Evolutionary conservation across 805 yeast genomes (phyloP).

Genomic region (Wickerhamomyces canadensis): DNA sequence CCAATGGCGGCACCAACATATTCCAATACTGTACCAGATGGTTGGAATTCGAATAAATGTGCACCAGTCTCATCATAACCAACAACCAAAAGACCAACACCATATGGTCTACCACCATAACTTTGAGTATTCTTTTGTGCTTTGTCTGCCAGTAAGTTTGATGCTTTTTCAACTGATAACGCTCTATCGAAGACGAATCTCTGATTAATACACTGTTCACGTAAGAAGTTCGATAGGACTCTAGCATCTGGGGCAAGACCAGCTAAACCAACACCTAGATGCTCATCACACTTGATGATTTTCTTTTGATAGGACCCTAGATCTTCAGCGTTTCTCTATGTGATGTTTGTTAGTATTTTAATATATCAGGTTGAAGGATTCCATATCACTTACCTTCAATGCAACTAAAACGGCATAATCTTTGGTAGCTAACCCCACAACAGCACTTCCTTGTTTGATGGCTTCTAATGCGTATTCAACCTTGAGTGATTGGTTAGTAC

Average conservation of each 20-base stretch:
- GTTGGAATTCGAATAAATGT: conserved; percentile 91
- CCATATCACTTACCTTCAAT: conserved; percentile 42
- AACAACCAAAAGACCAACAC: conserved; percentile 87
- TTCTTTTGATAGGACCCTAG: conserved; percentile 95
- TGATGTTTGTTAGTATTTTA: too few species aligned
- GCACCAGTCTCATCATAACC: conserved; percentile 95
- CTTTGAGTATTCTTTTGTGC: conserved; percentile 96
- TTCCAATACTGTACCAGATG: conserved; percentile 90
- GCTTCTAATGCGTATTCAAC: conserved; percentile 90
- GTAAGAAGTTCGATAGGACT: conserved; percentile 79
- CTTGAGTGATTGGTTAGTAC: conserved; percentile 13
- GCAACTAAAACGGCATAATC: conserved; percentile 90
- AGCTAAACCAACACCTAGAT: conserved; percentile 91
- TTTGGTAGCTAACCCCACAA: conserved; percentile 87
- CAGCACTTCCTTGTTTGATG: conserved; percentile 96
- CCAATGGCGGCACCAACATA: conserved; percentile 95
- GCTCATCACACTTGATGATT: conserved; percentile 85
- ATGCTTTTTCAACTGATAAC: conserved; percentile 77
- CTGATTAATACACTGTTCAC: conserved; percentile 88
- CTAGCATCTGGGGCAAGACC: conserved; percentile 99
- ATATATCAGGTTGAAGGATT: too few species aligned
- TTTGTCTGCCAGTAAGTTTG: conserved; percentile 83
- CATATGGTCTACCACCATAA: conserved; percentile 96
- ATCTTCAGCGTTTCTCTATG: conserved; percentile 86
- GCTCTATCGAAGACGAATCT: conserved; percentile 84